Percentiles rank a stretch among this genome's conserved stretches.
phyloP scores from a whole-genome alignment of 2,329 filamentous ascomycete genomes.

The Diplodia corticola region DNA sequence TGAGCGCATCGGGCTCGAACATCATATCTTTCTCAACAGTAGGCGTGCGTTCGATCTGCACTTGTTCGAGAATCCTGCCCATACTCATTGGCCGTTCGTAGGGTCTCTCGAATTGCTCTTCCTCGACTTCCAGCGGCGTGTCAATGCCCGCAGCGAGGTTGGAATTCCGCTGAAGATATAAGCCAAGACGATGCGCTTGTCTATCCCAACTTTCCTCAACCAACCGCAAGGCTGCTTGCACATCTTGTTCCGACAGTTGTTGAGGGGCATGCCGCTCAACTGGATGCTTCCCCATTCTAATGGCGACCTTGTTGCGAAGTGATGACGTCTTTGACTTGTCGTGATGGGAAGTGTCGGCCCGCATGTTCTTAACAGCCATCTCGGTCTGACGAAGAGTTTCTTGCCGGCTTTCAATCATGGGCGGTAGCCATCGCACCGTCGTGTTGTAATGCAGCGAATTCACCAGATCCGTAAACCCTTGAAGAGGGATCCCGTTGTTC shows the following conservation, averaged over 20 bases:
- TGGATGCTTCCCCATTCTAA: constrained; percentile 32
- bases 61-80: constrained; percentile 46
- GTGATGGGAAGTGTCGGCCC: constrained; percentile 39
- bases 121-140: constrained; percentile 46
- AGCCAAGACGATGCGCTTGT: constrained; percentile 49
- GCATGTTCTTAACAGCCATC: constrained; percentile 56
- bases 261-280: constrained; percentile 31
- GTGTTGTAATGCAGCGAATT: constrained; percentile 68
- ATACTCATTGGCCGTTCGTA: constrained; percentile 41
- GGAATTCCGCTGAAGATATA: constrained; percentile 50
- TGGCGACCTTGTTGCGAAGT: constrained; percentile 37
- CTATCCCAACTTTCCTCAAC: constrained; percentile 53
- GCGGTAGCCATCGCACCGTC: constrained; percentile 61
- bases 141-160: constrained; percentile 48
- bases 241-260: constrained; percentile 50
- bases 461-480: constrained; percentile 68
- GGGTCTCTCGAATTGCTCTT: constrained; percentile 49
- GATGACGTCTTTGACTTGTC: constrained; percentile 35
- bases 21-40: constrained; percentile 13
- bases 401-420: constrained; percentile 62
- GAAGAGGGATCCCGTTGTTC: constrained; percentile 70
- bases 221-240: constrained; percentile 49
- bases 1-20: neutral
- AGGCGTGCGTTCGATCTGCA: constrained; percentile 46
- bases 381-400: constrained; percentile 62